Conservation (phyloP, 177 flowering plant species). For the Telopea speciosissima region DNA sequence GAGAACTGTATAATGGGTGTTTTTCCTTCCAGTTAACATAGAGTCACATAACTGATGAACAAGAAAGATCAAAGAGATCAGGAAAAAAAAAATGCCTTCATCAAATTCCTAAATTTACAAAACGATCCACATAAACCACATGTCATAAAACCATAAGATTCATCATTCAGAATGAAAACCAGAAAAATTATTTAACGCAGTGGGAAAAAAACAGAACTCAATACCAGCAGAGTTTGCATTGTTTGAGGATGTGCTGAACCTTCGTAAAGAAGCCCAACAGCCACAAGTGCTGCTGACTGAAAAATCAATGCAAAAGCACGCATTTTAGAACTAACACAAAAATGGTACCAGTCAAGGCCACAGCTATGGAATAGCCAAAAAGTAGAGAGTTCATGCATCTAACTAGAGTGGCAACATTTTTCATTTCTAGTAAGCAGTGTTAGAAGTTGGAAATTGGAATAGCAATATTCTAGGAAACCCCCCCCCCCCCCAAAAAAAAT, state of each 20-base stretch:
- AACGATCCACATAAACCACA: neutral
- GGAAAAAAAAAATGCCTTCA: neutral
- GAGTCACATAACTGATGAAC: too few species aligned
- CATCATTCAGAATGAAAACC: neutral
- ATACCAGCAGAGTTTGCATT: constrained; percentile 85
- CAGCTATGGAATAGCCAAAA: neutral
- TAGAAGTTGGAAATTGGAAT: neutral
- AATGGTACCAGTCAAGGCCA: neutral
- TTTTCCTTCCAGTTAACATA: too few species aligned
- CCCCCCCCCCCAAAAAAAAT: neutral
- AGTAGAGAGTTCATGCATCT: neutral
- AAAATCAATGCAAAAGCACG: constrained; percentile 16
- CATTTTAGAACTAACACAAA: neutral
- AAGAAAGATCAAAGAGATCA: neutral
- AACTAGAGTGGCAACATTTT: neutral
- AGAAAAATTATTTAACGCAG: neutral
- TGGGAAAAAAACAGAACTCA: constrained; percentile 3
- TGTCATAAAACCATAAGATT: neutral
- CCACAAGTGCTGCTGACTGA: constrained; percentile 93
- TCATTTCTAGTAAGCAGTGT: neutral
- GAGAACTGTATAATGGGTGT: too few species aligned
- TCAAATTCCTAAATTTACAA: neutral
- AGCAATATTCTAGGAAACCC: too few species aligned
- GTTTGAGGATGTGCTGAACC: constrained; percentile 90
- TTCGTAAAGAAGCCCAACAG: constrained; percentile 86